A percentile compares a stretch with the other conserved stretches of the same genome.
Conservation (phyloP, 2,329 filamentous ascomycete species). For the Fusarium hainanense region DNA sequence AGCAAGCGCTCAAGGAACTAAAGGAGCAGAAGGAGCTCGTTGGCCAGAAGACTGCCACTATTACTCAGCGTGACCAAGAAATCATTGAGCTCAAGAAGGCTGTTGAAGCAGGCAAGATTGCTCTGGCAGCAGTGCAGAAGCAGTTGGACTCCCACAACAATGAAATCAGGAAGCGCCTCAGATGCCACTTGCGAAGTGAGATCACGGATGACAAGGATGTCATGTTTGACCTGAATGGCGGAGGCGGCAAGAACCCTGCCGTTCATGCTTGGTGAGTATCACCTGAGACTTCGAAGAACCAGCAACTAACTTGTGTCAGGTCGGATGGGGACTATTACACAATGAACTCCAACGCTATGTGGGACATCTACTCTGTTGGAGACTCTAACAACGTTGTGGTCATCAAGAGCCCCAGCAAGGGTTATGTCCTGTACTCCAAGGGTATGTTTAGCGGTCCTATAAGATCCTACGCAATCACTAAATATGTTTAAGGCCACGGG, state of each 20-base stretch:
- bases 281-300: accelerated
- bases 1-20: neutral
- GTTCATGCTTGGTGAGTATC: constrained; percentile 1
- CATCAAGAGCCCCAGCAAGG: neutral
- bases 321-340: neutral
- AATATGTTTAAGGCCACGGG: neutral
- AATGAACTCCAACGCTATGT: neutral
- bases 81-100: neutral
- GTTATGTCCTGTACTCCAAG: neutral
- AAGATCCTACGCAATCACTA: neutral
- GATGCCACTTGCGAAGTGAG: neutral
- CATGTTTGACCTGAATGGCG: neutral
- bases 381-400: neutral
- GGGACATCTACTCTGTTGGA: neutral
- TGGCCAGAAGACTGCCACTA: neutral
- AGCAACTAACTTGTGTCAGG: neutral
- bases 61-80: neutral
- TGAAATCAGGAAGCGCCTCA: neutral
- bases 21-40: neutral
- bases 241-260: neutral
- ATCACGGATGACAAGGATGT: neutral
- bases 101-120: neutral
- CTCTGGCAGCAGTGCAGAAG: neutral
- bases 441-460: no score
- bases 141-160: neutral